Evolutionary conservation across 176 grass and related monocot species (phyloP), one percentile per base, ranked within the genome.

Genomic region (Puccinellia tenuiflora): DNA sequence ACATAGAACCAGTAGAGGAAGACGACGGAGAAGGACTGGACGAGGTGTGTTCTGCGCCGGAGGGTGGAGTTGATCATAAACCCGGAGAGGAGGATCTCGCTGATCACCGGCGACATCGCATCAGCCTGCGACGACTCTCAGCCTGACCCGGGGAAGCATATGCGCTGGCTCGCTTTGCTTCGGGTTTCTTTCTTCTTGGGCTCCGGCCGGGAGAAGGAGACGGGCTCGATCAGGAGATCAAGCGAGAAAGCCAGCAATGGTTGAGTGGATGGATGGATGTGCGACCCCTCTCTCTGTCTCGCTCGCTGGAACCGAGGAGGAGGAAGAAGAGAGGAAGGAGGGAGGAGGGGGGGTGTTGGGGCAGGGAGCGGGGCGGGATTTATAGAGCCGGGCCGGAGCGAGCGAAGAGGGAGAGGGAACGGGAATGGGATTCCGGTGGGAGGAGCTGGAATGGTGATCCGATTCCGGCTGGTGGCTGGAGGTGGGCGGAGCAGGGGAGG

Each of bases 1-100:
- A 99, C 97, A 86, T 99, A 99, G 81, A 99, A 99, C 97, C 97
- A 99, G 97, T 99, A 99, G 54, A 99, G 97, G 89, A 99, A 96
- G 68, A 99, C 93, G 48, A 99, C 97, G 13, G 97, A 99, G 91
- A 99, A 99, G 34, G 97, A 99, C 87, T 96, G 97, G 86, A 96
- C 97, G 33, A 99, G 91, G 68, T 96, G 97, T 1, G 97, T 89
- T 51, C 97, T 89, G 29, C 97, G 97, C 81, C 97, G 72, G 48
- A 96, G 89, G 70, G 93, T 92, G 88, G 93, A 99, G 87, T 92
- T 99, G 78, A 99, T 96, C 89, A 99, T 99, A 96, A 94, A 99
- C 85, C 93, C 93, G 6, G 93, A 99, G 83, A 96, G 97, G 18
- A 96, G 93, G 89, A 99, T 93, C 88, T 99, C 97, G 95, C 93